Conservation (phyloP, 148 eudicot genomes). For the Silene uniflora region DNA sequence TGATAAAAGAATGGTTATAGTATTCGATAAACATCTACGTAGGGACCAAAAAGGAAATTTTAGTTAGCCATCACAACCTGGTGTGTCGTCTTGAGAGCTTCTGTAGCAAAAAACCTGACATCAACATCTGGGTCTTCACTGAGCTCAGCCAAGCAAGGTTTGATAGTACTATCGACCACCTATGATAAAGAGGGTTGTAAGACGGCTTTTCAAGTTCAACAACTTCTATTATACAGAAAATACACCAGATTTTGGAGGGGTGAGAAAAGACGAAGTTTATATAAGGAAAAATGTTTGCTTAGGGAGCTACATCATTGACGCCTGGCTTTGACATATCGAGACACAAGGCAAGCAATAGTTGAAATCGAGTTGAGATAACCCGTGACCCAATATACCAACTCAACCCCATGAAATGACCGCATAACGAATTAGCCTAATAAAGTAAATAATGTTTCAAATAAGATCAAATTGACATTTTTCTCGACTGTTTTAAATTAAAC, state of each 20-base stretch:
- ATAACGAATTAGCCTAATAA: too few species aligned
- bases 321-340: too few species aligned
- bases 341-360: too few species aligned
- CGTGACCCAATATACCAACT: too few species aligned
- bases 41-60: constrained; percentile 1
- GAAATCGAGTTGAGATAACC: too few species aligned
- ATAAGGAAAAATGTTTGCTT: too few species aligned
- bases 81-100: constrained; percentile 28
- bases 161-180: constrained; percentile 33
- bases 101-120: constrained; percentile 33
- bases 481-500: not conserved
- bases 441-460: too few species aligned
- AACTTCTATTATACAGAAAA: too few species aligned
- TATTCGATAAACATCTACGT: constrained; percentile 21
- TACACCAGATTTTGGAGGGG: too few species aligned
- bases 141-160: constrained; percentile 33
- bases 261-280: too few species aligned
- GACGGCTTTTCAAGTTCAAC: not conserved
- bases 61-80: constrained; percentile 33
- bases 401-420: too few species aligned
- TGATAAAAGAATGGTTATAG: constrained; percentile 16
- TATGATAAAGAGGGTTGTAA: constrained; percentile 1
- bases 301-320: too few species aligned
- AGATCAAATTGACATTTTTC: not conserved
- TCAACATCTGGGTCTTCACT: constrained; percentile 41